These are phyloP conservation scores for Hypomontagnella monticulosa DNA, from an alignment of 495 filamentous ascomycete genomes.

Conservation along the genomic window DNA sequence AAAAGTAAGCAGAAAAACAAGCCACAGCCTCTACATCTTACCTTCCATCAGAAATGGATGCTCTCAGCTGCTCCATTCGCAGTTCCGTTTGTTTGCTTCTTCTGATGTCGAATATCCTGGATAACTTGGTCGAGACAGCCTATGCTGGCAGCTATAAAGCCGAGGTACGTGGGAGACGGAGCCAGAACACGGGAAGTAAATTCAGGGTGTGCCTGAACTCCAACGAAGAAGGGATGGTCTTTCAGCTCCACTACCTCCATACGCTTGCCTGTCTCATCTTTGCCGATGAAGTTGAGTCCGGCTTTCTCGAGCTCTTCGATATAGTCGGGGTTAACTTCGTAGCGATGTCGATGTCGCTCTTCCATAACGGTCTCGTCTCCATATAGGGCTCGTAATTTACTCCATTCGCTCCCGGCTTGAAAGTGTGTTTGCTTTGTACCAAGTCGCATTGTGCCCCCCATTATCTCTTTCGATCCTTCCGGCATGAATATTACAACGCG, in stretches of 20 bases:
- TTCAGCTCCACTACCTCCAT: constrained; percentile 93
- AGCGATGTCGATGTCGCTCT: constrained; percentile 78
- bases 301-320: constrained; percentile 65
- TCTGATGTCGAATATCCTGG: constrained; percentile 31
- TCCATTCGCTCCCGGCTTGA: constrained; percentile 82
- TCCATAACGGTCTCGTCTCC: constrained; percentile 62
- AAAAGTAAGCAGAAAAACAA: not conserved
- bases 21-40: not conserved
- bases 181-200: constrained; percentile 77
- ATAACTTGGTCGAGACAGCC: constrained; percentile 65
- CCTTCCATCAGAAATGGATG: constrained; percentile 19
- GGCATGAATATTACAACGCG: constrained; percentile 90
- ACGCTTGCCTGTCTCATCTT: constrained; percentile 82
- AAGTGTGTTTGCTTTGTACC: constrained; percentile 79
- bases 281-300: constrained; percentile 75
- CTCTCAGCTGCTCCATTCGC: constrained; percentile 17
- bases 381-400: constrained; percentile 78
- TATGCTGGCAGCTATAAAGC: constrained; percentile 81
- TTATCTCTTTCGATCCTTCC: constrained; percentile 67
- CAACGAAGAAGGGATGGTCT: constrained; percentile 92
- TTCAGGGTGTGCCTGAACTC: constrained; percentile 88
- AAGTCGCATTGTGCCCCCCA: constrained; percentile 95
- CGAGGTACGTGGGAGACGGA: constrained; percentile 82
- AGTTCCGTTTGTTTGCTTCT: constrained; percentile 5
- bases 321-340: constrained; percentile 77